phyloP scores from a whole-genome alignment of 331 rosid species.

The Dryas integrifolia region DNA sequence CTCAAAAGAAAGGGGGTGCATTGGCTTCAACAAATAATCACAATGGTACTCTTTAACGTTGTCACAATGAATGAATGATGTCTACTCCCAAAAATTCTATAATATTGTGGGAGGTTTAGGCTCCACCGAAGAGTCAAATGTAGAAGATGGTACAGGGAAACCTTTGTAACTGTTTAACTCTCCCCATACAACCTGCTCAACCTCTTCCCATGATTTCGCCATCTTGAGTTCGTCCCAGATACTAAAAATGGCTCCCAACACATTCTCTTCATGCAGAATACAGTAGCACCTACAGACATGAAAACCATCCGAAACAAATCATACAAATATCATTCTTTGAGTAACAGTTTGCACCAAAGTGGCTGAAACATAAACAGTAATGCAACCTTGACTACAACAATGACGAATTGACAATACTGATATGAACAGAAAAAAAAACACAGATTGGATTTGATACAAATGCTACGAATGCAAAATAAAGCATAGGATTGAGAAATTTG shows the following conservation, averaged over 20 bases:
- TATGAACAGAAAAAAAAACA: not conserved
- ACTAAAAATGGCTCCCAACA: constrained; percentile 79
- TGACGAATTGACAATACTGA: not conserved
- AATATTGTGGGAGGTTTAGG: not conserved
- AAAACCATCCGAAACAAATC: not conserved
- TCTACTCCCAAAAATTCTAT: not conserved
- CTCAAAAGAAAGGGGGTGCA: not conserved
- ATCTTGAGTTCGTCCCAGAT: constrained; percentile 67
- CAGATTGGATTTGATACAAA: not conserved
- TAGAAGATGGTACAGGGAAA: constrained; percentile 39
- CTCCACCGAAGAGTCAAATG: not conserved
- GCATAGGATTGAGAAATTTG: not conserved
- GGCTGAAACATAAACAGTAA: not conserved
- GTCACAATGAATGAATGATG: not conserved
- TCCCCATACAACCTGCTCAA: constrained; percentile 79
- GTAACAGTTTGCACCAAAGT: not conserved
- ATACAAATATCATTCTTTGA: not conserved
- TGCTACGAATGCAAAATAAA: not conserved
- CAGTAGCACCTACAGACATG: constrained; percentile 70
- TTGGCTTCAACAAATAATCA: not conserved
- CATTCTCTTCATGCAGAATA: constrained; percentile 79
- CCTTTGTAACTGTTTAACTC: constrained; percentile 70
- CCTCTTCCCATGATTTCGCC: constrained; percentile 89
- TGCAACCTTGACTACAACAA: not conserved
- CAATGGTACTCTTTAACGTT: not conserved